A percentile compares a stretch with the other conserved stretches of the same genome.
Evolutionary conservation across 306 rosid genomes (phyloP).

Genomic region (Fagus crenata): DNA sequence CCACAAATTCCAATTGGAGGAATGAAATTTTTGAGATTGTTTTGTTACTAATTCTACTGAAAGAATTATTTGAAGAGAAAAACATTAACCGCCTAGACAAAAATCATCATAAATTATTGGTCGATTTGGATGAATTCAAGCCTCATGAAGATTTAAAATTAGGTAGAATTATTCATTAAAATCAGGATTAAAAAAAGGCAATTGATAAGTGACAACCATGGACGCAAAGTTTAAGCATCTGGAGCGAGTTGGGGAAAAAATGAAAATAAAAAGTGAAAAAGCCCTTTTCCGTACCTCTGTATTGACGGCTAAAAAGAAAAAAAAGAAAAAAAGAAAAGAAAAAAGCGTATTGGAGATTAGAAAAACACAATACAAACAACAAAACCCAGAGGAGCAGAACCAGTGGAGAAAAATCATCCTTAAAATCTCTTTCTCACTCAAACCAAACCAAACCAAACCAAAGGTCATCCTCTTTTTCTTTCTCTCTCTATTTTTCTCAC

Average conservation of each 20-base stretch:
- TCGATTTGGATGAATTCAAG: no score
- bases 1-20: not conserved
- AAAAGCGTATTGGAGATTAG: not conserved
- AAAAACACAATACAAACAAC: not conserved
- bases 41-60: not conserved
- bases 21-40: not conserved
- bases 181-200: no score
- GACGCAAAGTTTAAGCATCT: no score
- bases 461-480: conserved; percentile 10
- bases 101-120: not conserved
- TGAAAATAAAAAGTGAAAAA: no score
- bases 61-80: not conserved
- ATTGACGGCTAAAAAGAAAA: no score
- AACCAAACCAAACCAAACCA: not conserved
- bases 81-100: not conserved
- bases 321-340: not conserved
- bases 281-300: no score
- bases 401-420: conserved; percentile 36
- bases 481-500: conserved; percentile 20
- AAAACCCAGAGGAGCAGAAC: not conserved
- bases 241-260: no score
- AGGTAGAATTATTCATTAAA: no score
- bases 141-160: no score
- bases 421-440: not conserved
- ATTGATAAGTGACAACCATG: no score